These are phyloP conservation scores for Pittosporum tobira DNA, from an alignment of 129 eudicot genomes.

Conservation along the genomic window DNA sequence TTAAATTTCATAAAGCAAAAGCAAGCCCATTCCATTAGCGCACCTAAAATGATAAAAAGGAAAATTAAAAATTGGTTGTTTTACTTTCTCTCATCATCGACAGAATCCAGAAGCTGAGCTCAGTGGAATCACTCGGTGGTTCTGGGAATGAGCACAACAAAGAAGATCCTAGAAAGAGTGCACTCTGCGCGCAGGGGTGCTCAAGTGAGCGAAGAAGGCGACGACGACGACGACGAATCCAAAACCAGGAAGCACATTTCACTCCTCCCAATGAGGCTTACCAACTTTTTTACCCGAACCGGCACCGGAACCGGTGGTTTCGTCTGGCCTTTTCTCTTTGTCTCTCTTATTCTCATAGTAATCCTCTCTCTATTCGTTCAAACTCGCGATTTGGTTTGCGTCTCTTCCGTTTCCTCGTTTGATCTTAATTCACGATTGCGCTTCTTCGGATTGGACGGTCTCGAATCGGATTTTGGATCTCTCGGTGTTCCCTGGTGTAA, in stretches of 20 bases:
- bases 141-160: slow-evolving; percentile 4
- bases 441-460: slow-evolving; percentile 65
- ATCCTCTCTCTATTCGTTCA: slow-evolving; percentile 30
- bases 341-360: slow-evolving; percentile 22
- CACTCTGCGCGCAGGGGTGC: slow-evolving; percentile 58
- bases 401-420: slow-evolving; percentile 41
- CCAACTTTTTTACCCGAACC: slow-evolving; percentile 51
- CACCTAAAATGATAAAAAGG: too few species aligned
- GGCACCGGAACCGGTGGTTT: slow-evolving; percentile 22
- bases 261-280: slow-evolving; percentile 28
- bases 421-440: slow-evolving; percentile 54
- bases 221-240: slow-evolving; percentile 55
- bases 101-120: too few species aligned
- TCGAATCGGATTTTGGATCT: slow-evolving; percentile 78
- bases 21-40: too few species aligned
- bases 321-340: slow-evolving; percentile 37
- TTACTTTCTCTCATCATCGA: not conserved
- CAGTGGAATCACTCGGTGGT: too few species aligned
- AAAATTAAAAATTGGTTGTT: not conserved
- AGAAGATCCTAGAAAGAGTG: slow-evolving; percentile 53
- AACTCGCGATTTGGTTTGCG: slow-evolving; percentile 60
- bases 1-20: too few species aligned
- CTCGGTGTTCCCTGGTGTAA: slow-evolving; percentile 95
- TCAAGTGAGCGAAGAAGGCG: slow-evolving; percentile 37
- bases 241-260: slow-evolving; percentile 63